These are phyloP conservation scores for Drosera spatulata DNA, from an alignment of 179 eudicot species.

Conservation along the genomic window DNA sequence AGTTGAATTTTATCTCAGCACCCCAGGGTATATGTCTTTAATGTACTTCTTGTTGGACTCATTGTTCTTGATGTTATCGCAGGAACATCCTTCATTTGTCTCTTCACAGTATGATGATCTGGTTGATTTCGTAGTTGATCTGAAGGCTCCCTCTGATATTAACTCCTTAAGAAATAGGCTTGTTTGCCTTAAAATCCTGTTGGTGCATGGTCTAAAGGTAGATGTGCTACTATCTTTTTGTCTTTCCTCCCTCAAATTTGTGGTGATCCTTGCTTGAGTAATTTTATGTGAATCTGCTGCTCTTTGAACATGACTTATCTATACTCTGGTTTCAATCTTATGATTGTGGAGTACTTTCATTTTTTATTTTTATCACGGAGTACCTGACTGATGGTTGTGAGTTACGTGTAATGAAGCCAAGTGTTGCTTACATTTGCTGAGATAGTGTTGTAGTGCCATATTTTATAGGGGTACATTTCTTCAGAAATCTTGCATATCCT, in stretches of 20 bases:
- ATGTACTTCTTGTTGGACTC: background rate
- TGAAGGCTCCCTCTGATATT: slow-evolving; percentile 53
- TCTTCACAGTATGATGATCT: slow-evolving; percentile 51
- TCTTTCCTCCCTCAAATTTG: background rate
- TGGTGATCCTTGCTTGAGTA: background rate
- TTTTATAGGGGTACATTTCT: too few relatives aligned
- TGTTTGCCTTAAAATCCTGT: slow-evolving; percentile 47
- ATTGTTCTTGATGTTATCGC: slow-evolving; percentile 7
- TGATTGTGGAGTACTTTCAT: too few relatives aligned
- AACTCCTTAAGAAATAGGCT: slow-evolving; percentile 44
- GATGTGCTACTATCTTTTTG: background rate
- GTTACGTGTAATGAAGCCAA: too few relatives aligned
- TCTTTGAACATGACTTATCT: too few relatives aligned
- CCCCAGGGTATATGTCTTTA: background rate
- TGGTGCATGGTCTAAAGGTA: slow-evolving; percentile 63
- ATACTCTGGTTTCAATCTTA: too few relatives aligned
- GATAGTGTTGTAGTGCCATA: too few relatives aligned
- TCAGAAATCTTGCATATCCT: too few relatives aligned
- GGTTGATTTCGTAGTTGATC: slow-evolving; percentile 48
- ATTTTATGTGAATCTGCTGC: too few relatives aligned
- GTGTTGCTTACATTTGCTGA: too few relatives aligned
- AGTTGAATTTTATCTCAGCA: background rate
- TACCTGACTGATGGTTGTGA: too few relatives aligned
- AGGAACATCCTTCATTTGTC: slow-evolving; percentile 69
- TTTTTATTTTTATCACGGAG: too few relatives aligned